Conservation (phyloP, 768 basidiomycete species). For the Xerocomellus dryophilus region DNA sequence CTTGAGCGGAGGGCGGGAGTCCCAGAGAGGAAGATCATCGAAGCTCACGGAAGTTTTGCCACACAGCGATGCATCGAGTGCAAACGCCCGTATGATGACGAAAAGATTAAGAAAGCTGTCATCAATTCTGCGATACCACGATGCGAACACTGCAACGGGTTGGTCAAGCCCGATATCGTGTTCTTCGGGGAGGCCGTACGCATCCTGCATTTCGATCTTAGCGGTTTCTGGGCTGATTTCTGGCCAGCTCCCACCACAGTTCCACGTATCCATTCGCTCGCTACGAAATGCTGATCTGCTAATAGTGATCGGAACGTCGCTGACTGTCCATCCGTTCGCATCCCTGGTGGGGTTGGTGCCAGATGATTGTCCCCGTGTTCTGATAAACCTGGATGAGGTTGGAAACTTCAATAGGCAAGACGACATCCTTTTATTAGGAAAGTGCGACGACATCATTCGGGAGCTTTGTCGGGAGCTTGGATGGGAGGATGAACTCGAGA, state of each 20-base stretch:
- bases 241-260: constrained; percentile 66
- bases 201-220: constrained; percentile 1
- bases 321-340: constrained; percentile 86
- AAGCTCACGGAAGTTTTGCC: constrained; percentile 97
- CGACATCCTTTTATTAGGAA: constrained; percentile 64
- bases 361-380: constrained; percentile 66
- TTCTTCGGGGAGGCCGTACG: constrained; percentile 83
- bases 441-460: constrained; percentile 66
- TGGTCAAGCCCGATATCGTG: constrained; percentile 93
- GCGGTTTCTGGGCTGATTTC: neutral
- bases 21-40: constrained; percentile 69
- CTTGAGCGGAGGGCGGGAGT: constrained; percentile 84
- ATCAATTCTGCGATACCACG: constrained; percentile 53
- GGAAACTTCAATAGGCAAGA: constrained; percentile 59
- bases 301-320: constrained; percentile 87
- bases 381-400: constrained; percentile 84
- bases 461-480: constrained; percentile 65
- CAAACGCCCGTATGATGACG: constrained; percentile 51
- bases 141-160: constrained; percentile 65
- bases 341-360: constrained; percentile 61
- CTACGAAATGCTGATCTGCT: constrained; percentile 76
- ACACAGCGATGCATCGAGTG: constrained; percentile 82
- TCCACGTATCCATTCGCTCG: constrained; percentile 53
- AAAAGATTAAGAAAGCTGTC: constrained; percentile 65
- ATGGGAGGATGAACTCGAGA: constrained; percentile 64